A percentile compares a stretch with the other conserved stretches of the same genome.
These are phyloP conservation scores for Gamsiella multidivaricata DNA, from an alignment of 192 early-diverging fungal species.

Conservation along the genomic window DNA sequence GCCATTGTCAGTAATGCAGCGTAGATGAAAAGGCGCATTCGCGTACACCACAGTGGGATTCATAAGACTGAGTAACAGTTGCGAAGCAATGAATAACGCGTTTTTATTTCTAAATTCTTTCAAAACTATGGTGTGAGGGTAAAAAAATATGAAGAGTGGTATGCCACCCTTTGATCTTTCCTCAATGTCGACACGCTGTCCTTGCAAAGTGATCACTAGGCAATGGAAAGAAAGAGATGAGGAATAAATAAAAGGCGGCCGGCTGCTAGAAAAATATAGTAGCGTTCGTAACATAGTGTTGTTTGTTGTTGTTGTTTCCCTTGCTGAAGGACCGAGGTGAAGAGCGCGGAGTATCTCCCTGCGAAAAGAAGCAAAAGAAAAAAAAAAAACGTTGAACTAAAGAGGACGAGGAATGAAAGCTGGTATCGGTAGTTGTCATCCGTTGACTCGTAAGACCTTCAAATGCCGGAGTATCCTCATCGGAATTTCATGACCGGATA, in stretches of 20 bases:
- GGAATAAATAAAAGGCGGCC: constrained; percentile 4
- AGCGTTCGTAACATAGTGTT: too few relatives aligned
- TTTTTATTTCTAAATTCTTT: too few relatives aligned
- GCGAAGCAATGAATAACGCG: too few relatives aligned
- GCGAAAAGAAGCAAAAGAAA: background rate
- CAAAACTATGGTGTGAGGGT: background rate
- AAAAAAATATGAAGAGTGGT: background rate
- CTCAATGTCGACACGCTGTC: too few relatives aligned
- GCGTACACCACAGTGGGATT: too few relatives aligned
- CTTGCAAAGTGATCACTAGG: constrained; percentile 15
- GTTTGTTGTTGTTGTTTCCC: background rate
- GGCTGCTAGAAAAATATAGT: background rate
- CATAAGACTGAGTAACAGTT: too few relatives aligned
- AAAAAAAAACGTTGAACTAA: constrained; percentile 1
- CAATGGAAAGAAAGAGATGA: constrained; percentile 8
- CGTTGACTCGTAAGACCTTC: background rate
- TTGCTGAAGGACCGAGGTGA: background rate
- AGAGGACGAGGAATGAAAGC: background rate
- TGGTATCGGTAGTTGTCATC: background rate
- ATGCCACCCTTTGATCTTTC: background rate
- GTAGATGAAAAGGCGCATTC: too few relatives aligned
- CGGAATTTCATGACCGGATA: background rate
- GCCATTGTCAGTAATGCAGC: too few relatives aligned
- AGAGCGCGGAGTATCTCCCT: background rate
- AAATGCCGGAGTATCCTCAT: background rate